Conservation (phyloP, 2,329 filamentous ascomycete genomes). For the Fusarium chuoi region DNA sequence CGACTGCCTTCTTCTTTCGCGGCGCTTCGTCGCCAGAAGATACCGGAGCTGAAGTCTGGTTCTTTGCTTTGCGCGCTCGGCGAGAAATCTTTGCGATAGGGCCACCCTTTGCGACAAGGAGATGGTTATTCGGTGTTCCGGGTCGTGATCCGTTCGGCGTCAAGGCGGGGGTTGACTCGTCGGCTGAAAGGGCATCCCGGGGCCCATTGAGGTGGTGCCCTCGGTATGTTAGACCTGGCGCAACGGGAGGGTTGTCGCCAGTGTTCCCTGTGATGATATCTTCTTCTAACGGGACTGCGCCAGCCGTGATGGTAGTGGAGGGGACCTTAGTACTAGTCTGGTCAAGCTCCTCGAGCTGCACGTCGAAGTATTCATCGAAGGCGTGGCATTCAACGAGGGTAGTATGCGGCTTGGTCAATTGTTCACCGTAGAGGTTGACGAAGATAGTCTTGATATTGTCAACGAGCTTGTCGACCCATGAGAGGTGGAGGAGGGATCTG, state of each 20-base stretch:
- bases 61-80: constrained; percentile 76
- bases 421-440: constrained; percentile 86
- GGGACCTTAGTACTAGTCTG: constrained; percentile 57
- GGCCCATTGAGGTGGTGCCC: constrained; percentile 50
- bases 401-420: constrained; percentile 82
- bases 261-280: constrained; percentile 47
- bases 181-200: constrained; percentile 63
- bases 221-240: constrained; percentile 55
- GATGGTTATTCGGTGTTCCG: constrained; percentile 75
- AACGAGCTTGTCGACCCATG: constrained; percentile 96
- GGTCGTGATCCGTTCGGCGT: constrained; percentile 84
- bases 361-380: constrained; percentile 95
- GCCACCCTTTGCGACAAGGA: constrained; percentile 76
- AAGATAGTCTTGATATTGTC: constrained; percentile 96
- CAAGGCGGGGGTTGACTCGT: constrained; percentile 71
- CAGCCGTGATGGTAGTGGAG: constrained; percentile 39
- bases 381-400: constrained; percentile 79
- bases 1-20: constrained; percentile 73
- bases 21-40: constrained; percentile 87
- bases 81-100: constrained; percentile 82
- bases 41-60: constrained; percentile 70
- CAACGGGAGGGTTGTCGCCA: constrained; percentile 38
- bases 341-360: constrained; percentile 86
- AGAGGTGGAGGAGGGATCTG: constrained; percentile 91
- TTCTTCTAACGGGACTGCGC: constrained; percentile 47